Evolutionary conservation across 164 flowering plant genomes (phyloP).

Genomic region (Magnolia officinalis): DNA sequence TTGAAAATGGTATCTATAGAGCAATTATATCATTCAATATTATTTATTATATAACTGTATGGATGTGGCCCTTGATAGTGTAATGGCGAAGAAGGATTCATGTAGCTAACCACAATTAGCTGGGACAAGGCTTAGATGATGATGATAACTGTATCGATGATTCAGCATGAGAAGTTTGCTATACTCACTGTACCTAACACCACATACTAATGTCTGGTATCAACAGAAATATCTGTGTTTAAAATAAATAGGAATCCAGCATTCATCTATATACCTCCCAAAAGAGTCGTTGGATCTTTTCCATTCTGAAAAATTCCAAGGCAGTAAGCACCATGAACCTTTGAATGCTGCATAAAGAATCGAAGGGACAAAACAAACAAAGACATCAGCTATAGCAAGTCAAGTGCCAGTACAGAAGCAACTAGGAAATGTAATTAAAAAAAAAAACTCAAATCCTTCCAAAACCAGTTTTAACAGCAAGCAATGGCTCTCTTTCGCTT

Average conservation of each 20-base stretch:
- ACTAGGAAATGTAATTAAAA: neutral
- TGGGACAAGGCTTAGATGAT: too few relatives aligned
- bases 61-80: too few relatives aligned
- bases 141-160: too few relatives aligned
- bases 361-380: neutral
- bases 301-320: slow-evolving; percentile 90
- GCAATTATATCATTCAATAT: too few relatives aligned
- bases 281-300: slow-evolving; percentile 86
- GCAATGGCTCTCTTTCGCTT: neutral
- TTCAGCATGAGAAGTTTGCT: too few relatives aligned
- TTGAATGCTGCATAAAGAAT: slow-evolving; percentile 58
- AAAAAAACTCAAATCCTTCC: neutral
- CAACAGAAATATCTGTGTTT: neutral
- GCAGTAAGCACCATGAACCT: slow-evolving; percentile 91
- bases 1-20: too few relatives aligned
- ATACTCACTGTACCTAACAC: neutral
- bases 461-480: neutral
- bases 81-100: too few relatives aligned
- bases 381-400: slow-evolving; percentile 1
- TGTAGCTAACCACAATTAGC: too few relatives aligned
- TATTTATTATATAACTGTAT: too few relatives aligned
- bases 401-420: neutral
- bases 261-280: slow-evolving; percentile 64
- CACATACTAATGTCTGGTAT: neutral
- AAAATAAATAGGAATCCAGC: neutral